phyloP scores from a whole-genome alignment of 352 stramenopile species.

The Phytophthora foliorum region DNA sequence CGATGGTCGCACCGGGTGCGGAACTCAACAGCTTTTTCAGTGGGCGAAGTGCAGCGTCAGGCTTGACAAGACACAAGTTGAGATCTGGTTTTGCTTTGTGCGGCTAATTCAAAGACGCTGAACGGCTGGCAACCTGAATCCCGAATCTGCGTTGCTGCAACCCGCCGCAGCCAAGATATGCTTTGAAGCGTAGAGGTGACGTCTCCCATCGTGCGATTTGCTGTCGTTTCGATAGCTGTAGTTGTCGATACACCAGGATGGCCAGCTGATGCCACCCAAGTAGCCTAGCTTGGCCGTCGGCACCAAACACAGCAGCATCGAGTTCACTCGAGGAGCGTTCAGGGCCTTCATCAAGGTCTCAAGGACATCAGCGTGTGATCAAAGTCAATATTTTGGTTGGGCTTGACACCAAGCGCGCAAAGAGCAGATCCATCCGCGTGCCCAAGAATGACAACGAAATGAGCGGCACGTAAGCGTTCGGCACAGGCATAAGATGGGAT shows the following conservation, averaged over 20 bases:
- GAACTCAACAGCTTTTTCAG: neutral
- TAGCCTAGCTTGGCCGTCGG: conserved; percentile 96
- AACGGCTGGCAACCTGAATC: too few species aligned
- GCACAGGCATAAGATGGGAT: conserved; percentile 79
- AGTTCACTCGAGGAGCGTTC: conserved; percentile 96
- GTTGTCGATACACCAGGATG: too few species aligned
- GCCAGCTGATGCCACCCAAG: conserved; percentile 98
- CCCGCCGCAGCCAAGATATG: neutral
- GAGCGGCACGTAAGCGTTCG: conserved; percentile 93
- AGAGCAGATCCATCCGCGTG: conserved; percentile 94
- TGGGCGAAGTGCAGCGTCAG: too few species aligned
- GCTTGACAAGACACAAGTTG: too few species aligned
- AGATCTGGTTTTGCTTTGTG: neutral
- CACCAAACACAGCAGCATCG: conserved; percentile 95
- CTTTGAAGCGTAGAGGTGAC: neutral
- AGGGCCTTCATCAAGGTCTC: conserved; percentile 95
- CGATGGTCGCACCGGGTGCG: too few species aligned
- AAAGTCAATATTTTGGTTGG: conserved; percentile 86
- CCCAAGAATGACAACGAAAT: conserved; percentile 92
- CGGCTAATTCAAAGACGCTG: too few species aligned
- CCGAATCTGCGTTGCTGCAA: too few species aligned
- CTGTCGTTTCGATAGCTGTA: neutral
- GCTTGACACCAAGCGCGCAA: conserved; percentile 81
- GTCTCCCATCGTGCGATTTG: neutral
- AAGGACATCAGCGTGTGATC: conserved; percentile 94